Conservation (phyloP, 371 early-diverging fungal species). For the Synchytrium microbalum region DNA sequence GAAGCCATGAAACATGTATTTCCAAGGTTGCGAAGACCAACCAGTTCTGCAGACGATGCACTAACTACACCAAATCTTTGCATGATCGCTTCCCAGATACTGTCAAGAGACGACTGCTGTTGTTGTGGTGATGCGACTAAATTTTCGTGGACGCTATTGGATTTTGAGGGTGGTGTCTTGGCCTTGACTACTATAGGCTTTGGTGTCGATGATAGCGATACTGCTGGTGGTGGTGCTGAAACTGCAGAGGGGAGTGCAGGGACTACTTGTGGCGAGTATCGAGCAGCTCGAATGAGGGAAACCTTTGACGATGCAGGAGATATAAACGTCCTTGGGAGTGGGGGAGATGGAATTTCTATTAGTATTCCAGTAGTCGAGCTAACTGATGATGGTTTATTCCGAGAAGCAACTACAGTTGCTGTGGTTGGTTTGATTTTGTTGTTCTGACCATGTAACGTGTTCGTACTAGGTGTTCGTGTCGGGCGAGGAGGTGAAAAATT, state of each 20-base stretch:
- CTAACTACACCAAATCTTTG: neutral
- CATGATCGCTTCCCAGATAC: neutral
- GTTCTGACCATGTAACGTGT: too few species aligned
- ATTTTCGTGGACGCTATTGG: too few species aligned
- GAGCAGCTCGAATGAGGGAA: neutral
- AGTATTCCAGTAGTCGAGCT: too few species aligned
- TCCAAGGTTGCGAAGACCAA: slow-evolving; percentile 89
- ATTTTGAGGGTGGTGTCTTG: neutral
- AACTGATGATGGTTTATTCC: too few species aligned
- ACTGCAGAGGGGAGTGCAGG: neutral
- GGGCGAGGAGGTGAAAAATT: too few species aligned
- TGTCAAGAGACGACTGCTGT: neutral
- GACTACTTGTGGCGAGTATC: neutral
- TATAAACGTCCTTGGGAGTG: neutral
- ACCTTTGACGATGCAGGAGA: neutral
- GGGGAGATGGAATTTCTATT: neutral
- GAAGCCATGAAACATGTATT: slow-evolving; percentile 99
- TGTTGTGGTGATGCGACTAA: too few species aligned
- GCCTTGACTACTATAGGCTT: neutral
- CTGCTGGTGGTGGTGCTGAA: neutral
- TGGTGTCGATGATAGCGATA: neutral
- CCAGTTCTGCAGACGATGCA: slow-evolving; percentile 41
- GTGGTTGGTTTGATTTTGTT: too few species aligned
- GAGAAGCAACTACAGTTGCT: too few species aligned
- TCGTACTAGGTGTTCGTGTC: too few species aligned